Conservation (phyloP, 2,329 filamentous ascomycete genomes). For the Emydomyces testavorans region DNA sequence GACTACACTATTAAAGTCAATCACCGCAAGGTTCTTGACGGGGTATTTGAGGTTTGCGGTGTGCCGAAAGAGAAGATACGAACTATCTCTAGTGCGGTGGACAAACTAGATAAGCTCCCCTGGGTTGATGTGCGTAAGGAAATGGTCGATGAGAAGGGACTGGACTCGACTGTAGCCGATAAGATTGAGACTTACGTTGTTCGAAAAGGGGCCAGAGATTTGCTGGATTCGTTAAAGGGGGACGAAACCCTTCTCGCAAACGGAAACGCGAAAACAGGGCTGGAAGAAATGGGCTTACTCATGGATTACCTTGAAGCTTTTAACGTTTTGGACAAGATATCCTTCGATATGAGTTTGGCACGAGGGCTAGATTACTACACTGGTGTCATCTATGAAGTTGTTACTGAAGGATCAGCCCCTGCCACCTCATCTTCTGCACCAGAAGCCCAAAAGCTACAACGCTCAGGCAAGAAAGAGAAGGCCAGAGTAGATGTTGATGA, state of each 20-base stretch:
- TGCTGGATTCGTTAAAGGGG: conserved; percentile 57
- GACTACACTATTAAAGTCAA: conserved; percentile 85
- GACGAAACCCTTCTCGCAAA: conserved; percentile 61
- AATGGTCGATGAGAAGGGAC: conserved; percentile 85
- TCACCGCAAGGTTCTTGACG: conserved; percentile 87
- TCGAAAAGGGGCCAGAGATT: conserved; percentile 60
- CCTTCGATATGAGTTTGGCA: conserved; percentile 81
- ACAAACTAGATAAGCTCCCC: conserved; percentile 87
- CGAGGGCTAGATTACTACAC: conserved; percentile 91
- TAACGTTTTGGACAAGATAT: conserved; percentile 59
- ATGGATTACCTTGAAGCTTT: conserved; percentile 75
- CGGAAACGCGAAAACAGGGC: conserved; percentile 61
- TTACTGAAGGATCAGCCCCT: conserved; percentile 66
- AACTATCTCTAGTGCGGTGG: conserved; percentile 81
- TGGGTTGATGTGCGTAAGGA: conserved; percentile 85
- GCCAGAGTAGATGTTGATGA: conserved; percentile 45
- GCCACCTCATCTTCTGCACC: conserved; percentile 32
- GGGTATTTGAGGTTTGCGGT: conserved; percentile 81
- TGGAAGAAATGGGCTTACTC: conserved; percentile 68
- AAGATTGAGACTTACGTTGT: conserved; percentile 78
- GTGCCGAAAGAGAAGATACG: conserved; percentile 79
- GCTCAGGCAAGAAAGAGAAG: conserved; percentile 43
- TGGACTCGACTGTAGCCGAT: conserved; percentile 66
- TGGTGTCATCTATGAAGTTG: conserved; percentile 78
- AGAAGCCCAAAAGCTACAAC: conserved; percentile 30